Evolutionary conservation across 176 grass and related monocot species (phyloP).

Genomic region (Rhynchospora tenuis): DNA sequence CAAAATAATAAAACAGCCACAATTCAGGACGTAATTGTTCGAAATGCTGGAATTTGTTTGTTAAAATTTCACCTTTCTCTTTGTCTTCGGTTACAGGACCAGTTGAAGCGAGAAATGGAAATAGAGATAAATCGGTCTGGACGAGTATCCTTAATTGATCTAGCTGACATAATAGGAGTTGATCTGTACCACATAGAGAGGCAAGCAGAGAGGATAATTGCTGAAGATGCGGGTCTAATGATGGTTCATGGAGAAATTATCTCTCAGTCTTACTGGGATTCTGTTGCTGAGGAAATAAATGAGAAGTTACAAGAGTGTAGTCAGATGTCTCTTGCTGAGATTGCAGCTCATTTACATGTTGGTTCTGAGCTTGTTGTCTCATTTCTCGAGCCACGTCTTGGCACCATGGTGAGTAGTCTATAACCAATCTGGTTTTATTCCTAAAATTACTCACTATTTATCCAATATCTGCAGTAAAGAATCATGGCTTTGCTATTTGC

Average conservation of each 20-base stretch:
- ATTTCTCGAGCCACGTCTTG: slow-evolving; percentile 81
- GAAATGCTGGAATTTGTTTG: not conserved
- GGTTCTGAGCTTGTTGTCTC: slow-evolving; percentile 74
- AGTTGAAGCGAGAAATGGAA: slow-evolving; percentile 86
- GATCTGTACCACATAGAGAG: slow-evolving; percentile 92
- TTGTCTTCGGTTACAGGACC: slow-evolving; percentile 47
- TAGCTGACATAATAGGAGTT: slow-evolving; percentile 80
- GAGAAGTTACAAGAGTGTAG: slow-evolving; percentile 88
- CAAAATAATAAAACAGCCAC: not conserved
- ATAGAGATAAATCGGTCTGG: slow-evolving; percentile 71
- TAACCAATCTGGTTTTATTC: not conserved
- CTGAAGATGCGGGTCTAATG: slow-evolving; percentile 55
- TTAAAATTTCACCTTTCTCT: not conserved
- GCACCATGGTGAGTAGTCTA: slow-evolving; percentile 49
- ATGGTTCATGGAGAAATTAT: slow-evolving; percentile 87
- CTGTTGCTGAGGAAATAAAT: slow-evolving; percentile 83
- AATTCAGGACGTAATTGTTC: not conserved
- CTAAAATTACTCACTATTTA: not conserved
- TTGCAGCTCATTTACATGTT: slow-evolving; percentile 79
- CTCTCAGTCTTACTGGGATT: slow-evolving; percentile 90
- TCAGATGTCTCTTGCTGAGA: slow-evolving; percentile 88
- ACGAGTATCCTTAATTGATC: slow-evolving; percentile 74
- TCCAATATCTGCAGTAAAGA: not conserved
- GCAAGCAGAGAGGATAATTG: slow-evolving; percentile 66
- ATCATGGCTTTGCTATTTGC: not conserved